Base-by-base conservation (phyloP, 768 basidiomycete genomes). In the Plicaturopsis crispa region DNA sequence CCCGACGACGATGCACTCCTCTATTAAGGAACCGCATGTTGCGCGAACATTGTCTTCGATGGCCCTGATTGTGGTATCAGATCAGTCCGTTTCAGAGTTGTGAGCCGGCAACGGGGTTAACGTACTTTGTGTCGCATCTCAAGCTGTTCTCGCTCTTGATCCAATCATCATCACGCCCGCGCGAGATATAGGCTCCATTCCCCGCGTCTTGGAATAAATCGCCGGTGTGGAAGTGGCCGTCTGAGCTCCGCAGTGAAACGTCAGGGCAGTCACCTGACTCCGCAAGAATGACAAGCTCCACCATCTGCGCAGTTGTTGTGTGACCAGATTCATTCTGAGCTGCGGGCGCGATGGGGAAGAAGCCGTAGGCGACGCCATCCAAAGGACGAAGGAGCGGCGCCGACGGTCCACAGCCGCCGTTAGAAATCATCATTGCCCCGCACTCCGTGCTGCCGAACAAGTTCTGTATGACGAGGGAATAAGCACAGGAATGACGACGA, bases 401-500 rank as follows among this genome's bases (percentile, higher is more conserved):
- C 42, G 73, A 65, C 34, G 59, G 62, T 26, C 71, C 76, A 38
- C 63, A 59, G 23, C 70, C 73, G 31, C 77, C 78, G 31, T 65
- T 49, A 10, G 82, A 80, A 19, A 77, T 54, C 38, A 89, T 62
- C 69, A 82, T 82, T 1, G 73, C 79, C 30, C 83, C 84, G 43
- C 81, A 73, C 65, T 89, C 86, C 2, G 86, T 89, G 56, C 75
- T 84, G 13, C 86, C 86, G 52, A 87, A 88, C 13, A 84, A 65
- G 54, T 86, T 88, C 78, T 84, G 51, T 26, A 42, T 47, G 42
- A 48, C 33, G 26, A 36, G 22, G 37, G 42, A 42, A 37, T 48
- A 47, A 51, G n/a, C 17, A 23, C 26, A 43, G 35, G 39, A 31
- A 22, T 17, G 17, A 12, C 18, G 17, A 28, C 13, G 20, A 35